Evolutionary conservation across 2,329 filamentous ascomycete species (phyloP).

Genomic region (Huntiella moniliformis): DNA sequence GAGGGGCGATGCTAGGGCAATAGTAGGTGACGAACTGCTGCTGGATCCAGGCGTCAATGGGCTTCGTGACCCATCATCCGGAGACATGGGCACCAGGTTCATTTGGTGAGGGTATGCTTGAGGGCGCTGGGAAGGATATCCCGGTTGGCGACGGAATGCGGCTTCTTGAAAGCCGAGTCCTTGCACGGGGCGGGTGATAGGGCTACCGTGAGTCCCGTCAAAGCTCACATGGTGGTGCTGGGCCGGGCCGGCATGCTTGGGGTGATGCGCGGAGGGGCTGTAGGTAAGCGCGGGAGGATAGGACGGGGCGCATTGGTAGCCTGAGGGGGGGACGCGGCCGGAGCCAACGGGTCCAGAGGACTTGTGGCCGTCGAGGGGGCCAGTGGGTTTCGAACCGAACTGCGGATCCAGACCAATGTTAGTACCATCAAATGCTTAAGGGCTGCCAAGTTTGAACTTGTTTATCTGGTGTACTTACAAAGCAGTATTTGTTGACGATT

Average conservation of each 20-base stretch:
- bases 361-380: constrained; percentile 2
- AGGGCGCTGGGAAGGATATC: constrained; percentile 13
- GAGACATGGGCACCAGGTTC: constrained; percentile 2
- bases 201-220: neutral
- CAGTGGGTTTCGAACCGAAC: constrained; percentile 11
- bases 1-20: constrained; percentile 26
- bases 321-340: neutral
- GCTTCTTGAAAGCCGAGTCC: constrained; percentile 16
- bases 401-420: constrained; percentile 13
- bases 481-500: constrained; percentile 97
- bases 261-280: neutral
- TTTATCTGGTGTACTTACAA: constrained; percentile 51
- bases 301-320: neutral
- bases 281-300: neutral
- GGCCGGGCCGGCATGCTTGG: constrained; percentile 20
- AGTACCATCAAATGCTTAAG: constrained; percentile 2
- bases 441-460: neutral
- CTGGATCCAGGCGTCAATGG: constrained; percentile 16
- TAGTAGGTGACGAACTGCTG: constrained; percentile 19
- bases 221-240: constrained; percentile 24
- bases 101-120: neutral
- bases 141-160: constrained; percentile 12
- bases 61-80: constrained; percentile 14
- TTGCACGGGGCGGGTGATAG: neutral
- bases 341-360: neutral